These are phyloP conservation scores for Pelargonium cotyledonis DNA, from an alignment of 441 rosid species.

Conservation along the genomic window DNA sequence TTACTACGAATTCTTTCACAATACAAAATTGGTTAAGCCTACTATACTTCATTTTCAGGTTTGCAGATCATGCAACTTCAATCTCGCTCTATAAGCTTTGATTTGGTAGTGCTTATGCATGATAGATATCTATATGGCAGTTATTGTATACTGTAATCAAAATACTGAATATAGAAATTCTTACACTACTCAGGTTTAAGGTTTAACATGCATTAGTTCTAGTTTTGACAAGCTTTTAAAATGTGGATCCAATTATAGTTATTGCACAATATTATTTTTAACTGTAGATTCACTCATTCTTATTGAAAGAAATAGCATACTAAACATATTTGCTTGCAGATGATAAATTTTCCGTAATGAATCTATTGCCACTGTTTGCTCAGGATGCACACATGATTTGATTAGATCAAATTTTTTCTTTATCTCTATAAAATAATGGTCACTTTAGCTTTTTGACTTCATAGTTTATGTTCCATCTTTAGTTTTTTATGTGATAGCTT, in stretches of 20 bases:
- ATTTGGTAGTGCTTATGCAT: background rate
- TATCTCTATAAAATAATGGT: background rate
- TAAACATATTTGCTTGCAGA: background rate
- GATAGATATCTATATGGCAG: background rate
- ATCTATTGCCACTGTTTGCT: background rate
- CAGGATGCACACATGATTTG: too few relatives aligned
- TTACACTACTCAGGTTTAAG: background rate
- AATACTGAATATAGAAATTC: background rate
- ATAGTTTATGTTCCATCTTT: background rate
- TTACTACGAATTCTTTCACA: slow-evolving; percentile 36
- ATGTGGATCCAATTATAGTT: background rate
- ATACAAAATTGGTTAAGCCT: slow-evolving; percentile 36
- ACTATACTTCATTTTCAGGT: slow-evolving; percentile 46
- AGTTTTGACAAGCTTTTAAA: background rate
- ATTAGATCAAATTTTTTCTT: background rate
- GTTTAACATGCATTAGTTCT: background rate
- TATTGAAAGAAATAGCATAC: background rate
- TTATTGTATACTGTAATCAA: background rate
- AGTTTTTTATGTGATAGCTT: background rate
- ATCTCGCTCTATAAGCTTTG: background rate
- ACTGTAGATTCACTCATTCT: background rate
- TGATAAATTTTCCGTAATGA: background rate
- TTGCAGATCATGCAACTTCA: background rate
- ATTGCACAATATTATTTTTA: background rate
- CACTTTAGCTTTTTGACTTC: background rate